phyloP scores from a whole-genome alignment of 192 early-diverging fungal genomes.

The Martensiomyces pterosporus region DNA sequence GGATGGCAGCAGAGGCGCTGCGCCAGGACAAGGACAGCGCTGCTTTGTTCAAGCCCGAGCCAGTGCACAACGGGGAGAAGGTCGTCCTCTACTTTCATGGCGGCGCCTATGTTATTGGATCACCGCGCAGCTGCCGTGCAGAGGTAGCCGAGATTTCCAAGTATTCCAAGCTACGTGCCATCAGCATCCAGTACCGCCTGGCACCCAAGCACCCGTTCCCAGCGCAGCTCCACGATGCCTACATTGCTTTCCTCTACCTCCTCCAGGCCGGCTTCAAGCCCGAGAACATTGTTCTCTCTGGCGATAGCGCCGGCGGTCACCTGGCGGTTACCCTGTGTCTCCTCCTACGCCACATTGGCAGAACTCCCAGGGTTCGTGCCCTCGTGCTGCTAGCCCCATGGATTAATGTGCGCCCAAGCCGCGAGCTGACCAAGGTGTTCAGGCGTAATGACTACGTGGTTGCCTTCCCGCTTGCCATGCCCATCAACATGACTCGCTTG shows the following conservation, averaged over 20 bases:
- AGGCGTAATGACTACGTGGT: conserved; percentile 19
- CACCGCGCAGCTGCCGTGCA: conserved; percentile 9
- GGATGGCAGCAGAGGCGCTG: conserved; percentile 7
- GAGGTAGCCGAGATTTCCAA: conserved; percentile 2
- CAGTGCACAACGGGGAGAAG: conserved; percentile 2
- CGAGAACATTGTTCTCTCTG: conserved; percentile 14
- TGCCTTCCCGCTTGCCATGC: conserved; percentile 10
- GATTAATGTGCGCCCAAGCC: conserved; percentile 1
- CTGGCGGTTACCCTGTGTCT: conserved; percentile 11
- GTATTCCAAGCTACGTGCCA: not conserved
- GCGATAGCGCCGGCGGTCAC: conserved; percentile 39
- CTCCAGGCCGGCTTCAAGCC: conserved; percentile 13
- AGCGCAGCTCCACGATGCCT: conserved; percentile 31
- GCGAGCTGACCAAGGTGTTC: conserved; percentile 5
- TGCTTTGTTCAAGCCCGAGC: too few species aligned
- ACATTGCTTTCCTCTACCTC: conserved; percentile 12
- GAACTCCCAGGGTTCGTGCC: not conserved
- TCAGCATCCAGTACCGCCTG: conserved; percentile 31
- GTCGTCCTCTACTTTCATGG: conserved; percentile 21
- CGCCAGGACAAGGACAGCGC: too few species aligned
- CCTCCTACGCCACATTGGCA: conserved; percentile 4
- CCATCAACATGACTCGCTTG: conserved; percentile 15
- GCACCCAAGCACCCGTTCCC: conserved; percentile 28
- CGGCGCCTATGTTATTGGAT: conserved; percentile 20
- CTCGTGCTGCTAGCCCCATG: conserved; percentile 14